Percentiles rank a stretch among this genome's conserved stretches.
phyloP scores from a whole-genome alignment of 2,329 filamentous ascomycete species.

The Trichoderma sp. region DNA sequence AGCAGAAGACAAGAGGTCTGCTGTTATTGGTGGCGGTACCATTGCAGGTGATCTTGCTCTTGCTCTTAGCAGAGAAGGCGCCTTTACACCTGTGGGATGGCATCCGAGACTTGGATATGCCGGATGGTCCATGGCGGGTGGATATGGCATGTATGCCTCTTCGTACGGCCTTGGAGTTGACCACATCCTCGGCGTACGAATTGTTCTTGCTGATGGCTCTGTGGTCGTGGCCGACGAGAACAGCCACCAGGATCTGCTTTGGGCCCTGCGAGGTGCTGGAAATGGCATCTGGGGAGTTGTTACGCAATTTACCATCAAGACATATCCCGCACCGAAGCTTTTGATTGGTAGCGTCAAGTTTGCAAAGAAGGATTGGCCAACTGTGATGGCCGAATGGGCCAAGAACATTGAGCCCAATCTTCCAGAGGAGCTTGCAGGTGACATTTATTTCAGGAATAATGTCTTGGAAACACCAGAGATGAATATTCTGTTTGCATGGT shows the following conservation, averaged over 20 bases:
- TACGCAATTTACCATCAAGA: slow-evolving; percentile 36
- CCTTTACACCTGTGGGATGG: slow-evolving; percentile 13
- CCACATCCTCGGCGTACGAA: background rate
- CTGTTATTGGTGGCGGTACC: background rate
- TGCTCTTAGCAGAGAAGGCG: background rate
- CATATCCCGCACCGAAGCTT: slow-evolving; percentile 30
- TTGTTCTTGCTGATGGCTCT: slow-evolving; percentile 2
- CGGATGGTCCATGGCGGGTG: slow-evolving; percentile 14
- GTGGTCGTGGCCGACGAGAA: background rate
- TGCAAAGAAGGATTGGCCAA: slow-evolving; percentile 1
- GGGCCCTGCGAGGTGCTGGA: slow-evolving; percentile 38
- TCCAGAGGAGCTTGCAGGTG: slow-evolving; percentile 7
- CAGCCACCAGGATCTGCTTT: slow-evolving; percentile 34
- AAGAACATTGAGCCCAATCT: slow-evolving; percentile 2
- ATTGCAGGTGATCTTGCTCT: background rate
- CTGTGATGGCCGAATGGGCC: background rate
- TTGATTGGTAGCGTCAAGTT: background rate
- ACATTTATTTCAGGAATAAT: slow-evolving; percentile 6
- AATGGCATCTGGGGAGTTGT: slow-evolving; percentile 36
- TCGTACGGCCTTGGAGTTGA: slow-evolving; percentile 11
- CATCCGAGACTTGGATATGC: slow-evolving; percentile 11
- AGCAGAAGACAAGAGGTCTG: background rate
- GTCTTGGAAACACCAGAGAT: background rate
- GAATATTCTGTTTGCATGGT: slow-evolving; percentile 12
- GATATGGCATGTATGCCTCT: slow-evolving; percentile 16